Base-by-base conservation (phyloP, 2,329 filamentous ascomycete species). In the Pseudocercospora eumusae region DNA sequence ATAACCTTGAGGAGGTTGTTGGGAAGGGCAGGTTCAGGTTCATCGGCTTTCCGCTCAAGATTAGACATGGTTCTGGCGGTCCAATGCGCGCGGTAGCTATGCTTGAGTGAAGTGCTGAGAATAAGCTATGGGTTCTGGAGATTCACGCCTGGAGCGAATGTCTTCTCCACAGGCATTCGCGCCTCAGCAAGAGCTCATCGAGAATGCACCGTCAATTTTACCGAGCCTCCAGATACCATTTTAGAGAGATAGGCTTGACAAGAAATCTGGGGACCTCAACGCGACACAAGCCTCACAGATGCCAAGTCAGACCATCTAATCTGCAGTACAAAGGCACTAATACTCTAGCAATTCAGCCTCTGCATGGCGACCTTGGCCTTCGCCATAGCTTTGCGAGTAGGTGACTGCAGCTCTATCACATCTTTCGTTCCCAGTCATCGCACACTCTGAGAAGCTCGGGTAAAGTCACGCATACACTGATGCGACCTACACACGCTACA, bases 61-160 rank as follows among this genome's bases (percentile, higher is more conserved):
- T 71, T n/a, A 61, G 67, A 18, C 68, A 62, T 27, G 69, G 69
- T 2, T 70, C 68, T 60, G 69, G 69, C n/a, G 68, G 69, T 25
- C 69, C 69, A 5, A 69, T 71, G 65, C 56, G 69, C 25, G 69
- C 69, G 13, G 69, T 70, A 25, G 68, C 68, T 4, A 13, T 70
- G 50, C 63, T 71, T 15, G 66, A 70, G 40, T 61, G 36, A 61
- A 53, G 13, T 2, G 4, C 44, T 6, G 6, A 23, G 25, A 21
- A 52, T 6, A 40, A 18, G 5, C 36, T 18, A 40, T 18, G 23
- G 23, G 3, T 25, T 25, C 23, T 25, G 36, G 1, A 18, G 6
- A n/a, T 18, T 40, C 36, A 40, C 15, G 2, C 5, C 36, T 40
- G 4, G 36, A 3, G 6, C 33, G 5, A 40, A n/a, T 13, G 15